Evolutionary conservation across 257 asterid species (phyloP), one percentile per base, ranked within the genome.

Genomic region (Voacanga thouarsii): DNA sequence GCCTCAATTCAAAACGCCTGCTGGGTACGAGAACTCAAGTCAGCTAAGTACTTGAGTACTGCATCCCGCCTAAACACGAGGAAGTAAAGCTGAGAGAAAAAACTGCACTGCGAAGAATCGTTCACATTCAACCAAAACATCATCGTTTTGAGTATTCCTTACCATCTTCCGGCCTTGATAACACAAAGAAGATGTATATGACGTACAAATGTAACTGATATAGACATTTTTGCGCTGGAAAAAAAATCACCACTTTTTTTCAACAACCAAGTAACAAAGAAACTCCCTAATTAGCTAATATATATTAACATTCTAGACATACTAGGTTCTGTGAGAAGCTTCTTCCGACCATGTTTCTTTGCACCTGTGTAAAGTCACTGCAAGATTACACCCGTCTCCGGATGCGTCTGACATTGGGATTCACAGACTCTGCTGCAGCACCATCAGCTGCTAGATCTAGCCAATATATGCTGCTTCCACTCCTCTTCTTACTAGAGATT

Each of bases 381-480:
- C 49, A 78, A 44, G 49, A 84, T 80, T 89, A 94, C 79, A 63
- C 79, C 82, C 94, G 87, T 85, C 97, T 94, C 75, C 97, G 75
- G 80, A 88, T 44, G 66, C 97, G 93, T 79, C 99, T 87, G 55
- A 80, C 85, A 28, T 72, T 83, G 49, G 88, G 87, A 83, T 88
- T 89, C 75, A 79, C 87, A 21, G 90, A 83, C 67, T 89, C 96
- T 18, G 93, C 88, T 10, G 77, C 87, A 24, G 76, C 88, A 53
- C 89, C 92, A 83, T 87, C 97, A 3, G 88, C 87, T 30, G 89
- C 96, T 81, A 94, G 69, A 84, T 90, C 95, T 26, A 94, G 87
- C 74, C 96, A 97, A 44, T 92, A 83, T 74, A 90, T 88, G 86
- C 99, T 92, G 91, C 99, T 91, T 74, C 95, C 85, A 75, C 97